A percentile compares a stretch with the other conserved stretches of the same genome.
Evolutionary conservation across 2,329 filamentous ascomycete species (phyloP).

Genomic region (Immersiporthe knoxdaviesiana): DNA sequence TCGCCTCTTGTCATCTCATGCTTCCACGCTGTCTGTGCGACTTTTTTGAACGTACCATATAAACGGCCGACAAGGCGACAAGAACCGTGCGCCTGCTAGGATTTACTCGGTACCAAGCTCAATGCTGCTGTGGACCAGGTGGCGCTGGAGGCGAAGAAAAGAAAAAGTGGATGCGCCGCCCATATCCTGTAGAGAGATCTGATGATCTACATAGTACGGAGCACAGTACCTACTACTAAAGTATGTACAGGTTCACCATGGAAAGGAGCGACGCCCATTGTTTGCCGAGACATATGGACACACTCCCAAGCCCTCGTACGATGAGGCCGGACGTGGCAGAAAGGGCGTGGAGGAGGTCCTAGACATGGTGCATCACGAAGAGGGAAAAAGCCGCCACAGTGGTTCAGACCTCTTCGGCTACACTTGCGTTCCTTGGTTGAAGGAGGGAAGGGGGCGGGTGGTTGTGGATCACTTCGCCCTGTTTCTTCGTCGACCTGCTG

Average conservation of each 20-base stretch:
- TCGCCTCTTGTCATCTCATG: neutral
- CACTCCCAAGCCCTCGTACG: constrained; percentile 18
- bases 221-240: too few species aligned
- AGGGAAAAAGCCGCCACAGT: neutral
- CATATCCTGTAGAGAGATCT: neutral
- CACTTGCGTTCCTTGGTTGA: constrained; percentile 8
- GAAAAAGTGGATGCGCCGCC: neutral
- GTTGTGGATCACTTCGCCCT: neutral
- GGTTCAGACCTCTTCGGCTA: constrained; percentile 3
- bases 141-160: neutral
- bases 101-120: neutral
- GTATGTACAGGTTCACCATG: neutral
- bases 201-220: neutral
- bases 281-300: neutral
- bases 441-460: neutral
- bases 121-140: neutral
- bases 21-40: neutral
- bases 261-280: neutral
- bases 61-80: neutral
- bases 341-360: neutral
- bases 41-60: neutral
- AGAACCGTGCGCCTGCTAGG: neutral
- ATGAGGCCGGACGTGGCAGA: constrained; percentile 13
- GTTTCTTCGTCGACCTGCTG: neutral
- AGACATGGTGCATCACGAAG: constrained; percentile 13